Evolutionary conservation across 148 eudicot genomes (phyloP).

Genomic region (Rheum nobile): DNA sequence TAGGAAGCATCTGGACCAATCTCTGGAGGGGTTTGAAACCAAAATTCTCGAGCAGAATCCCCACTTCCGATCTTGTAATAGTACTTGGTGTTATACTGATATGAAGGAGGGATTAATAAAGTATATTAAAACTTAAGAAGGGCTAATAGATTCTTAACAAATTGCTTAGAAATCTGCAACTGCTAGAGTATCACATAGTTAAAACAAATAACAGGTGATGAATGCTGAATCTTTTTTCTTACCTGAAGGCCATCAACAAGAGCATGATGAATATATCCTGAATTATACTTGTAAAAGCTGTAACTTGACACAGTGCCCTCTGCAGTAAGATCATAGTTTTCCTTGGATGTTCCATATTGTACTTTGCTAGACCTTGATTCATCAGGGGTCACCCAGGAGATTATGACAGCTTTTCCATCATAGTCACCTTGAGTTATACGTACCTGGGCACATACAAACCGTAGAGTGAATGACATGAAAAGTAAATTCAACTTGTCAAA

Average conservation of each 20-base stretch:
- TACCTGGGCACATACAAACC: slow-evolving; percentile 33
- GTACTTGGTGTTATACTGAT: slow-evolving; percentile 72
- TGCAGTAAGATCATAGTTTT: slow-evolving; percentile 40
- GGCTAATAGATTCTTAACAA: neutral
- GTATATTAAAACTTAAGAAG: neutral
- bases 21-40: slow-evolving; percentile 88
- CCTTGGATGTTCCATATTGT: slow-evolving; percentile 66
- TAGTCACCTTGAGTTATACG: slow-evolving; percentile 98
- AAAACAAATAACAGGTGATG: neutral
- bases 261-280: slow-evolving; percentile 87
- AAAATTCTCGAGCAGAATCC: slow-evolving; percentile 58
- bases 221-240: slow-evolving; percentile 6
- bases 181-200: neutral
- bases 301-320: slow-evolving; percentile 59
- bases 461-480: neutral
- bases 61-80: slow-evolving; percentile 68
- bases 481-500: neutral
- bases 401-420: slow-evolving; percentile 81
- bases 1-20: slow-evolving; percentile 62
- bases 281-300: slow-evolving; percentile 64
- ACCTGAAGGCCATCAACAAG: slow-evolving; percentile 74
- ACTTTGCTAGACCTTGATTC: slow-evolving; percentile 72
- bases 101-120: neutral
- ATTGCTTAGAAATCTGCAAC: neutral
- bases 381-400: slow-evolving; percentile 87